Conservation (phyloP, 2,329 filamentous ascomycete genomes). For the Neofusicoccum cordaticola region DNA sequence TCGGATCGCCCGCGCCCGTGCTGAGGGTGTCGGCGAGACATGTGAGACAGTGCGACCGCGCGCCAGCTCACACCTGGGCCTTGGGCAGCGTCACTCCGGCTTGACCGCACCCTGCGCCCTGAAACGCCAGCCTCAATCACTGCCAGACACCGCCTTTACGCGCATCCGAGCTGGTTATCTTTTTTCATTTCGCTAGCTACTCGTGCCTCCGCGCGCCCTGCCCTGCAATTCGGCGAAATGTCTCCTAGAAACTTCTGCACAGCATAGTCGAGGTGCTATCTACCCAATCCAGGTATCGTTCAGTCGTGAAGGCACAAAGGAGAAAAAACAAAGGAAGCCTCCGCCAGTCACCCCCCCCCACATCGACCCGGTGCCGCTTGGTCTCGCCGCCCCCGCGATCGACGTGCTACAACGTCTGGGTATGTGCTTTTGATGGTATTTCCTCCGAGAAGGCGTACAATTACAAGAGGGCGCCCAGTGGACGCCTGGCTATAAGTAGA, state of each 20-base stretch:
- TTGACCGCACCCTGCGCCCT: background rate
- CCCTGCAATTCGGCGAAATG: background rate
- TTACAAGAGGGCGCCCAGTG: background rate
- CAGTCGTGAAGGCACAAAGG: slow-evolving; percentile 10
- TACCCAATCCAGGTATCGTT: slow-evolving; percentile 16
- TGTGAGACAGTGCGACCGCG: slow-evolving; percentile 10
- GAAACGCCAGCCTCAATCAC: background rate
- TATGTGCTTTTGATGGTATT: background rate
- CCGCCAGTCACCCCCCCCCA: background rate
- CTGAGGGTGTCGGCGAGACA: background rate
- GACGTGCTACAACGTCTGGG: background rate
- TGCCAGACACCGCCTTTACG: background rate
- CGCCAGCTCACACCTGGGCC: background rate
- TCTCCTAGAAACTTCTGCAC: slow-evolving; percentile 9
- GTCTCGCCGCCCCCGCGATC: background rate
- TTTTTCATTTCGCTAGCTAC: slow-evolving; percentile 13
- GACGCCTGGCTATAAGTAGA: slow-evolving; percentile 3
- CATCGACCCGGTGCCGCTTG: background rate
- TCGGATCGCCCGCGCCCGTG: background rate
- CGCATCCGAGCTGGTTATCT: background rate
- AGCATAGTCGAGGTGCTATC: slow-evolving; percentile 1
- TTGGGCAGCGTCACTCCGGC: background rate
- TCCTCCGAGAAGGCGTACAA: slow-evolving; percentile 1
- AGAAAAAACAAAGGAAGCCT: background rate
- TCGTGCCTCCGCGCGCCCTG: background rate